Conservation (phyloP, 768 basidiomycete genomes). For the Boletus barrowsii region DNA sequence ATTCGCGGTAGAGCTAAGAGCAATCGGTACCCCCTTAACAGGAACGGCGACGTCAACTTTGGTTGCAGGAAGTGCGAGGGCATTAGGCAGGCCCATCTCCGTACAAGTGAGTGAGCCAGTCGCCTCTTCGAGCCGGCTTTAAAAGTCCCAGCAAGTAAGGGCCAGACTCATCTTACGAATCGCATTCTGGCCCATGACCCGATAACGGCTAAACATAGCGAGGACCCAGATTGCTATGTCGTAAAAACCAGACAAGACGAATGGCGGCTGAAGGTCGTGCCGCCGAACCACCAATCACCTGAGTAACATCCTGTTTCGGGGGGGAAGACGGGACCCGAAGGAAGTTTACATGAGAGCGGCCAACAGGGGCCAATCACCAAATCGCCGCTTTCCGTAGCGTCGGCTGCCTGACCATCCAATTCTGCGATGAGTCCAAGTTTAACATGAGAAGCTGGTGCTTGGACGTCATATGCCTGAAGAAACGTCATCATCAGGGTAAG, state of each 20-base stretch:
- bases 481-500: not conserved
- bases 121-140: not conserved
- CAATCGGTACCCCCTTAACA: not conserved
- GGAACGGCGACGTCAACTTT: not conserved
- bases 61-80: not conserved
- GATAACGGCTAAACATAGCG: not conserved
- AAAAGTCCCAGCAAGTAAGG: not conserved
- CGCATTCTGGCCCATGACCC: not conserved
- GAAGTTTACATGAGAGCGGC: not conserved
- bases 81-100: not conserved
- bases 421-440: not conserved
- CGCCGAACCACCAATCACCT: not conserved
- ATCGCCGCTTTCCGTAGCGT: not conserved
- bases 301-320: not conserved
- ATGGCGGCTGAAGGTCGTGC: not conserved
- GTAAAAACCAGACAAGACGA: not conserved
- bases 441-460: not conserved
- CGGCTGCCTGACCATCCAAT: not conserved
- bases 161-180: not conserved
- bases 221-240: not conserved
- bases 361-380: not conserved
- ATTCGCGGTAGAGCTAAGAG: slow-evolving; percentile 1
- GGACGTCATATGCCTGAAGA: not conserved
- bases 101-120: not conserved
- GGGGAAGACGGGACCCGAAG: not conserved